Evolutionary conservation across 2,329 filamentous ascomycete species (phyloP), one percentile per base, ranked within the genome.

Genomic region (Alternaria brassicae): DNA sequence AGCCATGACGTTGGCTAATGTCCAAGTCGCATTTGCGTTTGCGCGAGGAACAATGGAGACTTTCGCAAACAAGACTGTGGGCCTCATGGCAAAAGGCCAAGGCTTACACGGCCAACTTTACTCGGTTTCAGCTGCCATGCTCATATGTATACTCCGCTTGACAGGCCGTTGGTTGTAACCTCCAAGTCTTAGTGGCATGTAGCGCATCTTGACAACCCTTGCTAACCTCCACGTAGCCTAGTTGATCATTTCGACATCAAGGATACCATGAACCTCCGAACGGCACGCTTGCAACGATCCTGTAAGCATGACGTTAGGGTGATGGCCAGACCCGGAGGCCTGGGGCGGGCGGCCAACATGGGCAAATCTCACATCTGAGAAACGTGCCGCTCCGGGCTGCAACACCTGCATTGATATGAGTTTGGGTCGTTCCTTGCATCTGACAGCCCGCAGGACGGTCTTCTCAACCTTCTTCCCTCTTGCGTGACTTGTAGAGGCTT

Each of bases 231-330:
- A 17, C 34, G 21, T 15, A 32, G 28, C 17, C 25, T 58, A 36
- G 44, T 19, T 15, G 21, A 25, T 15, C 36, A 19, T 17, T 17
- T 30, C 32, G 28, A 37, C 28, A n/a, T n/a, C 37, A n/a, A 41
- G 50, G 42, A 44, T 49, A 30, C 42, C 42, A 32, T 39, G 21
- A 36, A 32, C 39, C 19, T n/a, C 25, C 34, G 28, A 44, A 55
- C 42, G 44, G 56, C 48, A 59, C 44, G 44, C 56, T 59, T 59
- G 32, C 34, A 34, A 47, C 23, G 42, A 39, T 54, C 34, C 40
- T 42, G 51, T 30, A 49, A 23, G 37, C 30, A 56, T 59, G 52
- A 59, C 56, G 56, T 56, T 59, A 17, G 32, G 15, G 19, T 45
- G 27, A 39, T 50, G 56, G 56, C 41, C 55, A 48, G 50, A 53